phyloP scores from a whole-genome alignment of 805 yeast genomes.

The Peterozyma xylosa region DNA sequence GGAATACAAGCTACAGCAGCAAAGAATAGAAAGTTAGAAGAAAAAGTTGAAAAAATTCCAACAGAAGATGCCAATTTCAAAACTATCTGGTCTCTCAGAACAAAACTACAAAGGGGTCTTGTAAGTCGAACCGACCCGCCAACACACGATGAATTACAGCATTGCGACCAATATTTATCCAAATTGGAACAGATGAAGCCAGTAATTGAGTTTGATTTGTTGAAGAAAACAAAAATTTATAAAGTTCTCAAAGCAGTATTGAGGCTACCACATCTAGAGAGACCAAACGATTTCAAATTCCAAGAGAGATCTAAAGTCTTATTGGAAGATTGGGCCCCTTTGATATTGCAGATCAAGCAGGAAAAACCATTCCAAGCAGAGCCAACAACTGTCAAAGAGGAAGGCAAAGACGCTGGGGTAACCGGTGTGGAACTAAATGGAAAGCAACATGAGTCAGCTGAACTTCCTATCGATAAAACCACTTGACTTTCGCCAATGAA shows the following conservation, averaged over 20 bases:
- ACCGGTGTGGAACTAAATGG: too few relatives aligned
- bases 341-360: not conserved
- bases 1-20: not conserved
- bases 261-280: slow-evolving; percentile 29
- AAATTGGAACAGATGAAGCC: slow-evolving; percentile 33
- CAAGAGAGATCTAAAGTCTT: slow-evolving; percentile 36
- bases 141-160: slow-evolving; percentile 34
- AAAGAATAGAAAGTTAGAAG: slow-evolving; percentile 1
- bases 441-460: too few relatives aligned
- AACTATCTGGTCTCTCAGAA: slow-evolving; percentile 40
- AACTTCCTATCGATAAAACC: too few relatives aligned
- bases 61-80: slow-evolving; percentile 34
- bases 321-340: slow-evolving; percentile 29
- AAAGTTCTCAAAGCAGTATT: slow-evolving; percentile 43
- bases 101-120: slow-evolving; percentile 38
- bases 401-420: not conserved
- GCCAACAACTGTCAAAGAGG: not conserved
- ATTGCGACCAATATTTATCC: slow-evolving; percentile 30
- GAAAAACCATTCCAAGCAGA: not conserved
- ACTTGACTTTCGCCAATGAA: too few relatives aligned
- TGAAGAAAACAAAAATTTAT: slow-evolving; percentile 39
- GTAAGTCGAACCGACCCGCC: slow-evolving; percentile 35
- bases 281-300: slow-evolving; percentile 35
- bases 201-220: slow-evolving; percentile 26
- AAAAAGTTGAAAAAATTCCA: slow-evolving; percentile 4